Percentiles rank a stretch among this genome's conserved stretches.
phyloP scores from a whole-genome alignment of 176 grass and related monocot genomes.

The Aegilops bicornis region DNA sequence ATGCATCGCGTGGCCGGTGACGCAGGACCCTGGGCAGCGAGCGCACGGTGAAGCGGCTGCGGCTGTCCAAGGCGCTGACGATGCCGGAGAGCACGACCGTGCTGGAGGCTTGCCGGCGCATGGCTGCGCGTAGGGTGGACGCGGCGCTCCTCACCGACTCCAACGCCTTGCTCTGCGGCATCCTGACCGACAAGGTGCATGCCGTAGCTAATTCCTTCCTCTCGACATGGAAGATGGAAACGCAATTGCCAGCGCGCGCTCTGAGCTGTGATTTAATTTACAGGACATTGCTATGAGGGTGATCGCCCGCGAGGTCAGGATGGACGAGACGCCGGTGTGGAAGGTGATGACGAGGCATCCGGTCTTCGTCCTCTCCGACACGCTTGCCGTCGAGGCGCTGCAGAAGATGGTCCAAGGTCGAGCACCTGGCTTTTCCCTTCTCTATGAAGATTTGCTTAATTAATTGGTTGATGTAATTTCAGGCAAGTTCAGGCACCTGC shows the following conservation, averaged over 20 bases:
- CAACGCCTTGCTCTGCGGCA: slow-evolving; percentile 76
- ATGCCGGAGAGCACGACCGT: slow-evolving; percentile 74
- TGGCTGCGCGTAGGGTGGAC: slow-evolving; percentile 61
- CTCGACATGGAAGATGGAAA: neutral
- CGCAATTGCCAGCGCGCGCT: neutral
- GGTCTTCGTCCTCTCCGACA: slow-evolving; percentile 70
- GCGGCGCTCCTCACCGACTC: slow-evolving; percentile 77
- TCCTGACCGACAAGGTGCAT: slow-evolving; percentile 74
- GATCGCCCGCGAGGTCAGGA: slow-evolving; percentile 51
- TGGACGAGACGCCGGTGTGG: slow-evolving; percentile 58
- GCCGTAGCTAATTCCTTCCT: neutral
- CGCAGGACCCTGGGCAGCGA: slow-evolving; percentile 60
- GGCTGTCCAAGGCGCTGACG: slow-evolving; percentile 68
- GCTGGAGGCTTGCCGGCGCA: slow-evolving; percentile 65
- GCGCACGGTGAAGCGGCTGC: slow-evolving; percentile 73
- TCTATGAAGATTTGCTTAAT: too few relatives aligned
- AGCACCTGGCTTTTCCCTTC: neutral
- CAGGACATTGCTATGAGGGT: slow-evolving; percentile 64
- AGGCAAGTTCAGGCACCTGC: slow-evolving; percentile 86
- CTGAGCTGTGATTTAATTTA: neutral
- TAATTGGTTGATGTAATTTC: neutral
- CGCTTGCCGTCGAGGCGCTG: slow-evolving; percentile 64
- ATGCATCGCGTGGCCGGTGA: neutral
- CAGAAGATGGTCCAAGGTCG: slow-evolving; percentile 83
- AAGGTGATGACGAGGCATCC: slow-evolving; percentile 85